Conservation (phyloP, 495 filamentous ascomycete genomes). For the Podospora fimiseda region DNA sequence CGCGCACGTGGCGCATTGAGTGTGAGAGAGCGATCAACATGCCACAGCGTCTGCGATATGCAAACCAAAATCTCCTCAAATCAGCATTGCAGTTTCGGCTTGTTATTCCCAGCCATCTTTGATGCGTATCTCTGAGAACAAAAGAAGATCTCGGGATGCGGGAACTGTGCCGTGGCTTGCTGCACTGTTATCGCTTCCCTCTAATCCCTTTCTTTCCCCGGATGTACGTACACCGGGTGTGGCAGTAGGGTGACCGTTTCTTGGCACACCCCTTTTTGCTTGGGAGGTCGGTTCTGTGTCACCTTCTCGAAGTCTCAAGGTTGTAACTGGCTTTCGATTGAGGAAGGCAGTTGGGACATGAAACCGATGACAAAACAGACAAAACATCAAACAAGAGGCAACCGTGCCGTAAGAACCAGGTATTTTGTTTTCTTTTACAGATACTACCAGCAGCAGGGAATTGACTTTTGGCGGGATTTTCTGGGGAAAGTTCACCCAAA, state of each 20-base stretch:
- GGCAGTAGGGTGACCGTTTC: neutral
- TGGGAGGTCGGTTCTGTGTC: neutral
- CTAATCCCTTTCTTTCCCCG: neutral
- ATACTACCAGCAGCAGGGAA: too few species aligned
- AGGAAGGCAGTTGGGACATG: neutral
- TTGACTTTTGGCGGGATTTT: too few species aligned
- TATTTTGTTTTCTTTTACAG: too few species aligned
- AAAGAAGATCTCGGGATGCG: neutral
- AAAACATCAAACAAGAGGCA: neutral
- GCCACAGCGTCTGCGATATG: neutral
- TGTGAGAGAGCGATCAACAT: neutral
- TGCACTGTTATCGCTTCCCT: neutral
- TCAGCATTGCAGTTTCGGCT: neutral
- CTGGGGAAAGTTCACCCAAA: too few species aligned
- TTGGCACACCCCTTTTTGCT: neutral
- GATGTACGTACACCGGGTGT: neutral
- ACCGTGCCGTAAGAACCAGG: too few species aligned
- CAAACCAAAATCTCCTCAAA: neutral
- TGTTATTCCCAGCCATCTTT: neutral
- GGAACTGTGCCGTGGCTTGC: neutral
- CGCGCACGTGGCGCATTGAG: neutral
- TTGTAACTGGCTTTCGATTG: neutral
- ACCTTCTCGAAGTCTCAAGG: neutral
- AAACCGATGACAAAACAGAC: neutral
- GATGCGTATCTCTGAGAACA: neutral